Base-by-base conservation (phyloP, 192 early-diverging fungal genomes). In the Mortierella hygrophila region DNA sequence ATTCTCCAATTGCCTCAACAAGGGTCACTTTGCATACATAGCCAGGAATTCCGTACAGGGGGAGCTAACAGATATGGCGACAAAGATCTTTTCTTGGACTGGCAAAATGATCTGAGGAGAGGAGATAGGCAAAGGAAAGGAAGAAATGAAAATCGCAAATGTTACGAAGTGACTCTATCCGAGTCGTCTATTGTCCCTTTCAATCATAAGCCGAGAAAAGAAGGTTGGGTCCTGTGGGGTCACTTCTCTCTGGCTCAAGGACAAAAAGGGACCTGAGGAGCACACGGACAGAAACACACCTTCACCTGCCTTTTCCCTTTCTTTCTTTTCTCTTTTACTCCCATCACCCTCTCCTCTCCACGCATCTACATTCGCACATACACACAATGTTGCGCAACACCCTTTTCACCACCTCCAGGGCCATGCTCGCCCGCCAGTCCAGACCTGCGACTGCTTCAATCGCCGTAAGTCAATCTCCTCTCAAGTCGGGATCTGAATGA, bases 311-410 rank as follows among this genome's bases (percentile, higher is more conserved):
- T 15, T 15, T 35, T 32, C 32, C 11, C 35, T 65, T 65, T 32
- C 21, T 37, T 68, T 20, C 15, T 69, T 57, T 63, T 73, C n/a
- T 71, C 57, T n/a, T 49, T 42, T 35, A 71, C 18, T 37, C 60
- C 35, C 60, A 65, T 65, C 29, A 65, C 60, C 29, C 29, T 32
- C 26, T 60, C n/a, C 55, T 60, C n/a, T 70, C 38, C 57, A 37
- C 72, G 32, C 29, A 23, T 46, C 1, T 55, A 63, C 69, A 42
- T 60, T 32, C 60, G 21, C 60, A n/a, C 55, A 55, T 40, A 13
- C 0, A 41, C 57, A 68, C 42, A 38, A 86, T 86, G 84, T 76
- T 86, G 75, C 84, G 84, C 42, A 79, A 86, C 46, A 63, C 84
- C 68, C 84, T 86, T 23, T 47, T 81, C 76, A 77, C 38, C 8